Conservation (phyloP, 495 filamentous ascomycete genomes). For the Jackrogersella multiformis region DNA sequence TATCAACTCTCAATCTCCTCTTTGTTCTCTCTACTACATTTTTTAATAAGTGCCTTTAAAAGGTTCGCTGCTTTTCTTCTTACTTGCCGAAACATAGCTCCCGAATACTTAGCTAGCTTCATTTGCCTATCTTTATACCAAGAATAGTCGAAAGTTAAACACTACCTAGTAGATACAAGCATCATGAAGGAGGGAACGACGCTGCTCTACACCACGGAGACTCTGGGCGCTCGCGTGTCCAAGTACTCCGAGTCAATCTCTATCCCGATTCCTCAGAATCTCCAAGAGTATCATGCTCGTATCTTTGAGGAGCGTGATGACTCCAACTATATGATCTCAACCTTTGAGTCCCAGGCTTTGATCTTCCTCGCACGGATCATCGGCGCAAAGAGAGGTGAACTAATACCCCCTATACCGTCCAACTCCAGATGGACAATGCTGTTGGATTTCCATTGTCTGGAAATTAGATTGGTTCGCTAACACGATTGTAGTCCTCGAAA, state of each 20-base stretch:
- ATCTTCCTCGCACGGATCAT: conserved; percentile 44
- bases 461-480: neutral
- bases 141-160: neutral
- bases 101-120: neutral
- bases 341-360: conserved; percentile 44
- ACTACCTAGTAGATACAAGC: neutral
- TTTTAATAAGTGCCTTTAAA: neutral
- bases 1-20: neutral
- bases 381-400: conserved; percentile 50
- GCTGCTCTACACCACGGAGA: conserved; percentile 45
- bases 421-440: neutral
- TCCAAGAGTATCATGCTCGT: conserved; percentile 46
- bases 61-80: neutral
- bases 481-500: conserved; percentile 46
- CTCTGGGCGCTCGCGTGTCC: conserved; percentile 39
- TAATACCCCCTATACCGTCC: neutral
- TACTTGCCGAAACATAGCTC: neutral
- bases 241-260: conserved; percentile 46
- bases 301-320: conserved; percentile 34
- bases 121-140: neutral
- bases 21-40: neutral
- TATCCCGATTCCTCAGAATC: conserved; percentile 37
- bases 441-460: too few species aligned
- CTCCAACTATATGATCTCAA: conserved; percentile 50
- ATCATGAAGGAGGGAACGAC: conserved; percentile 49